Evolutionary conservation across 306 rosid species (phyloP), one percentile per base, ranked within the genome.

Genomic region (Trifolium repens): DNA sequence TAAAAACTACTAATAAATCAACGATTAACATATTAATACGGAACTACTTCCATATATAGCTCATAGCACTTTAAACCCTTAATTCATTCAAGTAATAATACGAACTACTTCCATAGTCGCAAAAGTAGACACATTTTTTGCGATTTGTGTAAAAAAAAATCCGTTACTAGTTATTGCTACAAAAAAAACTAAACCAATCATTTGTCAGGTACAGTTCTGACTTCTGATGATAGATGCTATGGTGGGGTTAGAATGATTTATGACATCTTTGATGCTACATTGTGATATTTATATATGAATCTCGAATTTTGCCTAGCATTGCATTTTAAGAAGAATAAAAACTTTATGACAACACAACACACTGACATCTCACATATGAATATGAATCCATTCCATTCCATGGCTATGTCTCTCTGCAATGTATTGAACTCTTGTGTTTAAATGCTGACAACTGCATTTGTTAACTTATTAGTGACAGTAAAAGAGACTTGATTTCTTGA

Each of bases 291-390:
- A 30, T 61, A 9, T 9, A 64, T 66, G 75, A 67, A 80, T 71
- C 82, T 79, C 6, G 35, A 72, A 79, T 61, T 78, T 24, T 16
- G 16, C 68, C 24, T 10, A 69, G 2, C 71, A 68, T 58, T 61
- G 64, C 35, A 35, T 37, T 78, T 78, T 71, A 4, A 27, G 1
- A 52, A 62, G 77, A 79, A 79, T 66, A 66, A 79, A 49, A 71
- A 55, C 78, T 37, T 67, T 47, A 55, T 67, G 79, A 67, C 75
- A 80, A 73, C 52, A 80, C 15, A 35, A 5, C 35, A 58, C 63
- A 58, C 63, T 24, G n/a, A n/a, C n/a, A n/a, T n/a, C n/a, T n/a
- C n/a, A 24, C 8, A 32, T 52, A 53, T 72, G 67, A 63, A 53
- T n/a, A n/a, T n/a, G n/a, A n/a, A n/a, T n/a, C n/a, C n/a, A n/a